A percentile compares a stretch with the other conserved stretches of the same genome.
Conservation (phyloP, 208 protist genomes). For the Trypanosomatidae sp. region DNA sequence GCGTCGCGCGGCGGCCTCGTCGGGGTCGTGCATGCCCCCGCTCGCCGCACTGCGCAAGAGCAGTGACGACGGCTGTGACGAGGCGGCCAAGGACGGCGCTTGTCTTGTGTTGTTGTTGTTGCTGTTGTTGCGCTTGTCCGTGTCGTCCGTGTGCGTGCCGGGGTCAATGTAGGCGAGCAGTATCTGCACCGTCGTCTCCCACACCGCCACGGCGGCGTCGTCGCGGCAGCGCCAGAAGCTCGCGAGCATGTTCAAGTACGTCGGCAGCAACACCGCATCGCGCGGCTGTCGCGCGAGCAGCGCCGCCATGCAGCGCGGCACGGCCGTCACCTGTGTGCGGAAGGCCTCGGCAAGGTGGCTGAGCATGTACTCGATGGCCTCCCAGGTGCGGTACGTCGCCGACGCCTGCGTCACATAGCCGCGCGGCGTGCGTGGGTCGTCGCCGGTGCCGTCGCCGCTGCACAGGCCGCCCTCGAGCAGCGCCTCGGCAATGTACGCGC, state of each 20-base stretch:
- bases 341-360: slow-evolving; percentile 46
- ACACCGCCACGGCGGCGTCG: slow-evolving; percentile 27
- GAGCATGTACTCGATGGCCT: slow-evolving; percentile 60
- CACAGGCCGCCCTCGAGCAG: slow-evolving; percentile 21
- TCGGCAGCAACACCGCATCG: slow-evolving; percentile 65
- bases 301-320: slow-evolving; percentile 24
- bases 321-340: slow-evolving; percentile 16
- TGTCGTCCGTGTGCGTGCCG: too few species aligned
- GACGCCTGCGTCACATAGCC: slow-evolving; percentile 65
- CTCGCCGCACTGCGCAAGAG: too few species aligned
- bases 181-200: slow-evolving; percentile 38
- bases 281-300: slow-evolving; percentile 20
- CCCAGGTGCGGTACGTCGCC: slow-evolving; percentile 52
- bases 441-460: slow-evolving; percentile 22
- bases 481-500: slow-evolving; percentile 26
- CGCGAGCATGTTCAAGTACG: slow-evolving; percentile 74
- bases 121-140: too few species aligned
- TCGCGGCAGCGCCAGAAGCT: slow-evolving; percentile 57
- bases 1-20: not conserved
- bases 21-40: not conserved
- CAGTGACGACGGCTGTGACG: too few species aligned
- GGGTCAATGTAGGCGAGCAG: slow-evolving; percentile 30
- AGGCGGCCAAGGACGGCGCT: too few species aligned
- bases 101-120: too few species aligned
- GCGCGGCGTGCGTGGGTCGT: slow-evolving; percentile 36